Percentiles rank a stretch among this genome's conserved stretches.
Conservation (phyloP, 805 yeast species). For the Myxozyma kluyveri region DNA sequence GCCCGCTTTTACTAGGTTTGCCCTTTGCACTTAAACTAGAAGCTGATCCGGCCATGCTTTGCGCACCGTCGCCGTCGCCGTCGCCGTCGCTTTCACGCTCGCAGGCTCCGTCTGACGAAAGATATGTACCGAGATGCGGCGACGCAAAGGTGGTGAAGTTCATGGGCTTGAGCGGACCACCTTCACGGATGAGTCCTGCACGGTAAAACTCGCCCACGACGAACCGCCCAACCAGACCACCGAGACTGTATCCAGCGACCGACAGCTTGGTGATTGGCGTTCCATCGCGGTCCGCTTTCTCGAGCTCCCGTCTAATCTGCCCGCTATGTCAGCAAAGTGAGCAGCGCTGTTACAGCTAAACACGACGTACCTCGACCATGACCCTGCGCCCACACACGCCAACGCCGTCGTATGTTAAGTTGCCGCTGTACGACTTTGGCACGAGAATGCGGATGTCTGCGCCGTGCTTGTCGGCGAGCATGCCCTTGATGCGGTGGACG, state of each 20-base stretch:
- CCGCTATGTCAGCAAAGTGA: background rate
- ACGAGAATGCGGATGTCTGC: constrained; percentile 38
- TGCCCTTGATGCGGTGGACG: constrained; percentile 48
- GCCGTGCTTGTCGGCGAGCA: constrained; percentile 41
- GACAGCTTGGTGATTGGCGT: constrained; percentile 56
- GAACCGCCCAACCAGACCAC: constrained; percentile 81
- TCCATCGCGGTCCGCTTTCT: constrained; percentile 41
- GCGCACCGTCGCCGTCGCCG: background rate
- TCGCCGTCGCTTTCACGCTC: too few relatives aligned
- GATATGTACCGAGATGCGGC: constrained; percentile 66
- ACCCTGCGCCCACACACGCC: constrained; percentile 68
- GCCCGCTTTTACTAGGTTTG: background rate
- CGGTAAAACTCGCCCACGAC: constrained; percentile 64
- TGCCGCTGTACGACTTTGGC: constrained; percentile 28
- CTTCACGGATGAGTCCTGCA: constrained; percentile 49
- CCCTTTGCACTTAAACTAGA: background rate
- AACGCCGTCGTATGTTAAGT: constrained; percentile 71
- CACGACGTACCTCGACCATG: constrained; percentile 54
- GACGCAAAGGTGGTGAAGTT: constrained; percentile 69
- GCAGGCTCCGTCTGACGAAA: constrained; percentile 43
- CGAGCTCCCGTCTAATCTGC: constrained; percentile 42
- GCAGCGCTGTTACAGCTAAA: constrained; percentile 20
- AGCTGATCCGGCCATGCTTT: background rate
- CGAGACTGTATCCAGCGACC: constrained; percentile 81
- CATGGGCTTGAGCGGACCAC: constrained; percentile 55